A percentile compares a stretch with the other conserved stretches of the same genome.
phyloP scores from a whole-genome alignment of 345 rosid genomes.

The Mallotus nudiflorus region DNA sequence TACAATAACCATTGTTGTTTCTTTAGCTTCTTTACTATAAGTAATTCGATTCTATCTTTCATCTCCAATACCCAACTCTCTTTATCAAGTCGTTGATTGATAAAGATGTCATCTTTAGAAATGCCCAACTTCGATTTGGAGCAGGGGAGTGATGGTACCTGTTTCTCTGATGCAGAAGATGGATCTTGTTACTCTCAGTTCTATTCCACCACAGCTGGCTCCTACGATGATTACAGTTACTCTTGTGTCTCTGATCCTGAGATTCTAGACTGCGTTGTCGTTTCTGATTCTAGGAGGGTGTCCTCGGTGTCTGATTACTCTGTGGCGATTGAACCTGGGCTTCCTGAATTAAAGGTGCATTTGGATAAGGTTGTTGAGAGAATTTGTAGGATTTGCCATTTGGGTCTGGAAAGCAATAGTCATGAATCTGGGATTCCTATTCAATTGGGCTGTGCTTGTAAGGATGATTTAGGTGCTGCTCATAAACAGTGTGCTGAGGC shows the following conservation, averaged over 20 bases:
- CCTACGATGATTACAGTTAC: slow-evolving; percentile 62
- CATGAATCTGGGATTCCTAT: slow-evolving; percentile 66
- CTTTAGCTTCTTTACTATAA: slow-evolving; percentile 16
- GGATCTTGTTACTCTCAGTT: slow-evolving; percentile 79
- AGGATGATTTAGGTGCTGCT: slow-evolving; percentile 91
- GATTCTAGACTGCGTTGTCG: slow-evolving; percentile 21
- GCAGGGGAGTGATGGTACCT: slow-evolving; percentile 53
- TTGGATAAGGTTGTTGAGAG: slow-evolving; percentile 41
- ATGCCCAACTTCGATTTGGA: slow-evolving; percentile 64
- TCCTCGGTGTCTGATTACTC: slow-evolving; percentile 66
- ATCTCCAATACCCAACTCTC: not conserved
- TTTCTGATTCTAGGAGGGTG: slow-evolving; percentile 45
- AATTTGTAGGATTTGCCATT: slow-evolving; percentile 90
- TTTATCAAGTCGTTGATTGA: not conserved
- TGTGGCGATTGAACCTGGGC: slow-evolving; percentile 47
- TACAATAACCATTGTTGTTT: slow-evolving; percentile 21
- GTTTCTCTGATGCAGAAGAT: slow-evolving; percentile 79
- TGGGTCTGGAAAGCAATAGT: slow-evolving; percentile 70
- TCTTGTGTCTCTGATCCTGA: slow-evolving; percentile 46
- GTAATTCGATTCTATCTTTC: slow-evolving; percentile 5
- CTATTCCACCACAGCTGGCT: slow-evolving; percentile 74
- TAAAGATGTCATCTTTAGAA: slow-evolving; percentile 30
- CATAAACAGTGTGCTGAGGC: slow-evolving; percentile 94
- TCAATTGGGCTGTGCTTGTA: slow-evolving; percentile 89
- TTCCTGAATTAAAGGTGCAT: slow-evolving; percentile 44